These are phyloP conservation scores for Magnolia kwangsiensis DNA, from an alignment of 164 flowering plant species.

Conservation along the genomic window DNA sequence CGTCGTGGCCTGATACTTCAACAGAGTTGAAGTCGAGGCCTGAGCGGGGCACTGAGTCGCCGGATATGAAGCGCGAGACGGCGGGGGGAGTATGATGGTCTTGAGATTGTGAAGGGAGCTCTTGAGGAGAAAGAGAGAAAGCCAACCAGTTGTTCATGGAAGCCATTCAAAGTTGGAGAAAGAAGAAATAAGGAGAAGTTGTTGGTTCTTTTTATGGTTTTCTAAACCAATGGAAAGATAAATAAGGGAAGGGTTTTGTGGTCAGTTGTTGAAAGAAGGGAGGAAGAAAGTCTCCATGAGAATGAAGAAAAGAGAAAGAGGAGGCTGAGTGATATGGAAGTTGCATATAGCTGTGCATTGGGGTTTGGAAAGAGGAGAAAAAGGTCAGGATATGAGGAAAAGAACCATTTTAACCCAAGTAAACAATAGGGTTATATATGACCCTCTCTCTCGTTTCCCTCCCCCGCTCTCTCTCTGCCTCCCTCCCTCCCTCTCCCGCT, in stretches of 20 bases:
- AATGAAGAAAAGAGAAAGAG: conserved; percentile 6
- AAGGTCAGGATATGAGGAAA: conserved; percentile 26
- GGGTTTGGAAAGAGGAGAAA: conserved; percentile 29
- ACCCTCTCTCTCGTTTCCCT: conserved; percentile 17
- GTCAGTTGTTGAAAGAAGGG: conserved; percentile 36
- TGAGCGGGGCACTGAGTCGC: background rate
- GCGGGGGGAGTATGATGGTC: conserved; percentile 29
- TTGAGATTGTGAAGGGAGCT: conserved; percentile 30
- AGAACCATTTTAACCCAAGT: conserved; percentile 34
- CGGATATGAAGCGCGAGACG: conserved; percentile 14
- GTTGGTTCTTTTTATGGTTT: background rate
- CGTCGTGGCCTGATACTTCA: conserved; percentile 41
- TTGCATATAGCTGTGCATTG: conserved; percentile 19
- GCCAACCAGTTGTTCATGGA: conserved; percentile 90
- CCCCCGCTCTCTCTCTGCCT: background rate
- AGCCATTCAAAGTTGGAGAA: conserved; percentile 28
- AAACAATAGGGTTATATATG: conserved; percentile 32
- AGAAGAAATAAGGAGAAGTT: too few species aligned
- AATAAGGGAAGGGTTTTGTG: conserved; percentile 2
- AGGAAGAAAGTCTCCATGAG: conserved; percentile 7
- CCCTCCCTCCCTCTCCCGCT: conserved; percentile 5
- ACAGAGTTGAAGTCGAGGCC: conserved; percentile 44
- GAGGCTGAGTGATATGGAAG: conserved; percentile 15
- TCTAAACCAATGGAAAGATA: conserved; percentile 3
- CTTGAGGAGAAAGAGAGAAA: conserved; percentile 82